Conservation (phyloP, 305 asterid genomes). For the Solanum chacoense region DNA sequence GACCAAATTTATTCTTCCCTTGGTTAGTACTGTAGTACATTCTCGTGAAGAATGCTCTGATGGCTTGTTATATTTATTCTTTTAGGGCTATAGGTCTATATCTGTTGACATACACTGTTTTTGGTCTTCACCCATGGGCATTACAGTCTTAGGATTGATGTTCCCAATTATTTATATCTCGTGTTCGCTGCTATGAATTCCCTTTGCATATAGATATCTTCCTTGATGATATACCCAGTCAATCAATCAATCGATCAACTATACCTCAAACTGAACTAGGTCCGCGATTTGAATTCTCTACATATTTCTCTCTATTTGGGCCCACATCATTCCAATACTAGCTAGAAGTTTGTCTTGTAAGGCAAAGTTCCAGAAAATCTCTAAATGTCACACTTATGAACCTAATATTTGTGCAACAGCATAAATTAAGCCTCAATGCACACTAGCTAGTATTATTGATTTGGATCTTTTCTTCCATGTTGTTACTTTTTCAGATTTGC, state of each 20-base stretch:
- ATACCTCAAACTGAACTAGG: not conserved
- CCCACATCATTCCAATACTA: not conserved
- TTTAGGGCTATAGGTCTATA: not conserved
- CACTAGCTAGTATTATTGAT: not conserved
- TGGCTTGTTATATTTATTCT: not conserved
- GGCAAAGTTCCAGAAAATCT: not conserved
- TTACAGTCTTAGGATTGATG: not conserved
- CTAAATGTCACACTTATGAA: not conserved
- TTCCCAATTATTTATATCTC: not conserved
- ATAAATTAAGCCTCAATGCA: not conserved
- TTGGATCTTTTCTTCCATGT: not conserved
- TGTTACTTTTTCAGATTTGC: not conserved
- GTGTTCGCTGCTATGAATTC: not conserved
- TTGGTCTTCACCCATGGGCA: not conserved
- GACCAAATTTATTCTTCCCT: not conserved
- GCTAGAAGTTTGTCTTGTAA: not conserved
- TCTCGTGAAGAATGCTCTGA: not conserved
- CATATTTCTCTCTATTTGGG: not conserved
- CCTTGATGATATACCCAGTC: not conserved
- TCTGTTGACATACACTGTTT: not conserved
- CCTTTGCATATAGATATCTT: not conserved
- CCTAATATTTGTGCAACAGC: not conserved
- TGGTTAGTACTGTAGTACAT: not conserved
- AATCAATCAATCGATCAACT: not conserved
- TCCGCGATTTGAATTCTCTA: not conserved